Evolutionary conservation across 768 basidiomycete genomes (phyloP).

Genomic region (Tylopilus balloui): DNA sequence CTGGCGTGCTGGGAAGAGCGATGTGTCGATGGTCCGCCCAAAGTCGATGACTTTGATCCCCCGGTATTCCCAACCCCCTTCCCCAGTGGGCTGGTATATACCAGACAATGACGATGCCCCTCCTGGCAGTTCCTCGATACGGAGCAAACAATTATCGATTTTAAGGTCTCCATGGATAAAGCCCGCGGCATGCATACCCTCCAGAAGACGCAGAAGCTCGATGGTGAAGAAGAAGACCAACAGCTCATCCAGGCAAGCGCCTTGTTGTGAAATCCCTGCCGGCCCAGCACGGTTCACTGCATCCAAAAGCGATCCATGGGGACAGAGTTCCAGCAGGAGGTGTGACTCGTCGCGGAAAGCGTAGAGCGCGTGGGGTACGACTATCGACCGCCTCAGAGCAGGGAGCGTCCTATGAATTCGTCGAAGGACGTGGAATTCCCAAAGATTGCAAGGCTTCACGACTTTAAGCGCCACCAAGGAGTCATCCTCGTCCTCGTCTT

Average conservation of each 20-base stretch:
- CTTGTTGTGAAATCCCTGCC: constrained; percentile 74
- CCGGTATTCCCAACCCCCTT: constrained; percentile 80
- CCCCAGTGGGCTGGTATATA: constrained; percentile 74
- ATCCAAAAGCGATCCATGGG: constrained; percentile 89
- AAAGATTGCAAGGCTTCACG: constrained; percentile 81
- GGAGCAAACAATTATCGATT: constrained; percentile 97
- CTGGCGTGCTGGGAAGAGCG: constrained; percentile 60
- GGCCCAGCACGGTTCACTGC: constrained; percentile 80
- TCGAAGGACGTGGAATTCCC: constrained; percentile 89
- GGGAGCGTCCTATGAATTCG: constrained; percentile 71
- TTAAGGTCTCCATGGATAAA: constrained; percentile 99
- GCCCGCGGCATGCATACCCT: constrained; percentile 73
- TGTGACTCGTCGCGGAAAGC: constrained; percentile 86
- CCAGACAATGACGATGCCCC: constrained; percentile 65
- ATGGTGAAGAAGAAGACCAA: constrained; percentile 93
- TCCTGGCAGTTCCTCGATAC: constrained; percentile 78
- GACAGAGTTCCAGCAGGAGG: constrained; percentile 81
- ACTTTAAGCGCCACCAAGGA: constrained; percentile 84
- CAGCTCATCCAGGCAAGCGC: constrained; percentile 84
- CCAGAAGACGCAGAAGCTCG: constrained; percentile 80
- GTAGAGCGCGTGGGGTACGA: constrained; percentile 75
- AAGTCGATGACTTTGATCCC: constrained; percentile 96
- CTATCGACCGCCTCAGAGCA: constrained; percentile 58
- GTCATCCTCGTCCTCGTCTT: constrained; percentile 50
- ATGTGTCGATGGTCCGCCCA: constrained; percentile 88